These are phyloP conservation scores for Eucalyptus microcorys DNA, from an alignment of 345 rosid genomes.

Conservation along the genomic window DNA sequence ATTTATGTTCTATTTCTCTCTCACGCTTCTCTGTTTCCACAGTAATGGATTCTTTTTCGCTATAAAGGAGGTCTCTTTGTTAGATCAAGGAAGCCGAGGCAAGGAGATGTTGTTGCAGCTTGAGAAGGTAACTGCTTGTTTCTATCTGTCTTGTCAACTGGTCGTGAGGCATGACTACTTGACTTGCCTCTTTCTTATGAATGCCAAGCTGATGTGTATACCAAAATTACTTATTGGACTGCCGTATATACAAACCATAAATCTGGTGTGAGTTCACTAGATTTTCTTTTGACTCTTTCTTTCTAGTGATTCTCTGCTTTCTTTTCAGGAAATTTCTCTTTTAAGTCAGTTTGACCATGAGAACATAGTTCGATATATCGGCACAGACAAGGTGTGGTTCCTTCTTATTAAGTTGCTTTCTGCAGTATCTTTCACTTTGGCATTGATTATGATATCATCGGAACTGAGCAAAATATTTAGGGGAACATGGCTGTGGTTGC, in stretches of 20 bases:
- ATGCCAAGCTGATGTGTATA: background rate
- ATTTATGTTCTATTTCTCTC: background rate
- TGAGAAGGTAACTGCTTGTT: conserved; percentile 38
- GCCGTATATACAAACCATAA: background rate
- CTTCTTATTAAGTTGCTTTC: background rate
- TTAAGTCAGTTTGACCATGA: conserved; percentile 78
- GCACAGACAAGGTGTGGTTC: conserved; percentile 56
- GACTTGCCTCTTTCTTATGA: background rate
- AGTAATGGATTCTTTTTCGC: conserved; percentile 83
- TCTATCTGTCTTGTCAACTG: background rate
- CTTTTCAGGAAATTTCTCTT: conserved; percentile 69
- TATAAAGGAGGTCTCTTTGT: conserved; percentile 76
- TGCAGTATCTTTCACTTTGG: background rate
- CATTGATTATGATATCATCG: background rate
- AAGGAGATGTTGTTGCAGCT: conserved; percentile 61
- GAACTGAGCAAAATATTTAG: background rate
- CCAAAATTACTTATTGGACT: background rate
- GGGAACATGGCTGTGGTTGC: background rate
- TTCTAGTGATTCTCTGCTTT: background rate
- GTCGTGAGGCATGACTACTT: background rate
- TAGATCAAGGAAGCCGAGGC: conserved; percentile 63
- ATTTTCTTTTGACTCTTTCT: background rate
- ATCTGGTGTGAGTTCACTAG: background rate
- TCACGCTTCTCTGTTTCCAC: background rate
- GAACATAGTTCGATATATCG: conserved; percentile 76